A percentile compares a stretch with the other conserved stretches of the same genome.
These are phyloP conservation scores for Melampsora americana DNA, from an alignment of 1,284 basidiomycete genomes.

Conservation along the genomic window DNA sequence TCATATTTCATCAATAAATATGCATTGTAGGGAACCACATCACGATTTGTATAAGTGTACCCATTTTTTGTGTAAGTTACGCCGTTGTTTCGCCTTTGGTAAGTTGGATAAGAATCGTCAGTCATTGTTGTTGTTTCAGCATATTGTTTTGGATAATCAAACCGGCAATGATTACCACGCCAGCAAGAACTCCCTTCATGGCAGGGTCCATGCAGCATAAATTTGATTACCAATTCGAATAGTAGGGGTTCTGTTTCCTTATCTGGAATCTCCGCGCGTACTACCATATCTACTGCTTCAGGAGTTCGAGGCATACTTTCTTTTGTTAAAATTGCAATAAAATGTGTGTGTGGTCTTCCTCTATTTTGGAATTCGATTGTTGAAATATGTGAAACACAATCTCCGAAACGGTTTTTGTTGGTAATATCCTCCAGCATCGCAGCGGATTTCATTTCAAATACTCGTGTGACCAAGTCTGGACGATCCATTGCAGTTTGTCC, in stretches of 20 bases:
- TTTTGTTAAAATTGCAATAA: constrained; percentile 54
- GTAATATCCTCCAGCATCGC: constrained; percentile 53
- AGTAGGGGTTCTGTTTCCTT: constrained; percentile 56
- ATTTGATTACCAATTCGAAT: constrained; percentile 53
- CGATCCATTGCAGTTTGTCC: not conserved
- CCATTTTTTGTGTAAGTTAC: not conserved
- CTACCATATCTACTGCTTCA: constrained; percentile 55
- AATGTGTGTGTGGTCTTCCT: constrained; percentile 60
- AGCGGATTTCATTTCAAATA: not conserved
- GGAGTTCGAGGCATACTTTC: constrained; percentile 53
- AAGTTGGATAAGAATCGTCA: constrained; percentile 55
- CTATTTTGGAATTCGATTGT: constrained; percentile 61
- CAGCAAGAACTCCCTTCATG: constrained; percentile 55
- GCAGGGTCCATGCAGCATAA: constrained; percentile 60
- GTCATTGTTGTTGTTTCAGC: constrained; percentile 54
- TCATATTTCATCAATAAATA: constrained; percentile 53
- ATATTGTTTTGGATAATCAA: constrained; percentile 58
- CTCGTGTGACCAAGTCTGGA: not conserved
- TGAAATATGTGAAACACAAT: constrained; percentile 55
- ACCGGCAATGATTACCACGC: constrained; percentile 57
- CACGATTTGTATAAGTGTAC: constrained; percentile 51
- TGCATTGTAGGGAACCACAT: constrained; percentile 57
- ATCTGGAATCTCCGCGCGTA: constrained; percentile 58
- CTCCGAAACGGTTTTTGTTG: constrained; percentile 55
- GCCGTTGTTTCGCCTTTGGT: constrained; percentile 42